These are phyloP conservation scores for Panicum miliaceum DNA, from an alignment of 176 grass and related monocot genomes.

Conservation along the genomic window DNA sequence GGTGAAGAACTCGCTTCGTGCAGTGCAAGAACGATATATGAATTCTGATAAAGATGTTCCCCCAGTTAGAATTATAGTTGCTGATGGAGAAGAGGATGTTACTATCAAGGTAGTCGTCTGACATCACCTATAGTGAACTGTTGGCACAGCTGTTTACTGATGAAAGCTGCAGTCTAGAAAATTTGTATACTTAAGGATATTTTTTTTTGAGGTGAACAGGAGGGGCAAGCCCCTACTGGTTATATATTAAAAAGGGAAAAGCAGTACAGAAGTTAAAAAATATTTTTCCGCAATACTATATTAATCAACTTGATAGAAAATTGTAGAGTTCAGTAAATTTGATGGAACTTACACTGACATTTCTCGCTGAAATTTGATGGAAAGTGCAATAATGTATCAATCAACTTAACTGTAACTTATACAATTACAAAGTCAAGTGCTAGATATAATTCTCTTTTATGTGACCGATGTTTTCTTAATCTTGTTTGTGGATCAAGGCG, in stretches of 20 bases:
- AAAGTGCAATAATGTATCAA: background rate
- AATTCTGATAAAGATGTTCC: conserved; percentile 82
- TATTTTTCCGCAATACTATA: no score
- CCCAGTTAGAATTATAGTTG: conserved; percentile 90
- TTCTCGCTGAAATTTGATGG: background rate
- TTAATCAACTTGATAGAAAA: background rate
- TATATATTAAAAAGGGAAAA: no score
- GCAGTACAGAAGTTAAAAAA: no score
- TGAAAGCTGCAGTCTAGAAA: background rate
- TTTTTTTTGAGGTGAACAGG: no score
- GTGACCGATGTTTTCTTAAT: no score
- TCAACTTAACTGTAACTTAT: background rate
- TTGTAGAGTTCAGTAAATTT: background rate
- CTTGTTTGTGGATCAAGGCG: background rate
- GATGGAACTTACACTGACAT: background rate
- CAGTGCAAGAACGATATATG: conserved; percentile 89
- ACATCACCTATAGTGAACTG: conserved; percentile 9
- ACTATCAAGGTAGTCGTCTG: conserved; percentile 78
- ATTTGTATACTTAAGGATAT: conserved; percentile 1
- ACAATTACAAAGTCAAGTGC: background rate
- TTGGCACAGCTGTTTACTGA: background rate
- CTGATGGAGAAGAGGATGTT: conserved; percentile 94
- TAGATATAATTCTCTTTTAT: background rate
- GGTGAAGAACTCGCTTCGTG: conserved; percentile 96
- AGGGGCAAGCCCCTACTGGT: no score